A percentile compares a stretch with the other conserved stretches of the same genome.
Conservation (phyloP, 2,329 filamentous ascomycete genomes). For the Aspergillus sp. region DNA sequence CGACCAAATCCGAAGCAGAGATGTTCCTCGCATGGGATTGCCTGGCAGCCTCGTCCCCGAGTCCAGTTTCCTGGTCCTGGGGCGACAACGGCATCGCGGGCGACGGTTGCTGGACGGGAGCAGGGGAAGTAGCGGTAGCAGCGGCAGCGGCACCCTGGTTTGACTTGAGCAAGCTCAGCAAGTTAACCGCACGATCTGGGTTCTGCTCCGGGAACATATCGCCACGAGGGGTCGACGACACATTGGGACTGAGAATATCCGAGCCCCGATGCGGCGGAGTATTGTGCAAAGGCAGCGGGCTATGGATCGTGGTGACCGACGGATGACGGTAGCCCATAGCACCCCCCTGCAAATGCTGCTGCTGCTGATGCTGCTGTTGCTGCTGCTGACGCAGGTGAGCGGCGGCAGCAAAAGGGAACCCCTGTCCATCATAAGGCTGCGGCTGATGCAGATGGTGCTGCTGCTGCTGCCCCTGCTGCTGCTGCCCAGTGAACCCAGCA, state of each 20-base stretch:
- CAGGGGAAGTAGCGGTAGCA: not conserved
- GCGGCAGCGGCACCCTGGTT: slow-evolving; percentile 38
- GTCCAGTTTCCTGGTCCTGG: slow-evolving; percentile 16
- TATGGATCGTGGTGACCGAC: slow-evolving; percentile 50
- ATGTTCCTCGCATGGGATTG: slow-evolving; percentile 31
- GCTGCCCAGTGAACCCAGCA: slow-evolving; percentile 20
- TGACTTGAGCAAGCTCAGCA: slow-evolving; percentile 60
- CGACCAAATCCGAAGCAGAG: slow-evolving; percentile 51
- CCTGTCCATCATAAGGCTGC: slow-evolving; percentile 23
- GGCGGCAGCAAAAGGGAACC: slow-evolving; percentile 19
- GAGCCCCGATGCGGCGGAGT: slow-evolving; percentile 50
- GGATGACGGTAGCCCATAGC: slow-evolving; percentile 45
- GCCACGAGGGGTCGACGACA: slow-evolving; percentile 10
- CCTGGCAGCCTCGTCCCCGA: slow-evolving; percentile 11
- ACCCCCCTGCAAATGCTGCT: too few species aligned
- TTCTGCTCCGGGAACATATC: too few species aligned
- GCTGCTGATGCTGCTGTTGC: too few species aligned
- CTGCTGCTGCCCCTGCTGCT: slow-evolving; percentile 17
- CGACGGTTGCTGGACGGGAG: slow-evolving; percentile 20
- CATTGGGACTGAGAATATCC: slow-evolving; percentile 51
- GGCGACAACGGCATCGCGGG: slow-evolving; percentile 21
- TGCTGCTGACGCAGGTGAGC: slow-evolving; percentile 10
- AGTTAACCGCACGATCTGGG: slow-evolving; percentile 45
- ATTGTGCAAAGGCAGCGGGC: slow-evolving; percentile 43
- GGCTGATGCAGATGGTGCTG: not conserved